Evolutionary conservation across 2,329 filamentous ascomycete species (phyloP).

Genomic region (Phoma sp.): DNA sequence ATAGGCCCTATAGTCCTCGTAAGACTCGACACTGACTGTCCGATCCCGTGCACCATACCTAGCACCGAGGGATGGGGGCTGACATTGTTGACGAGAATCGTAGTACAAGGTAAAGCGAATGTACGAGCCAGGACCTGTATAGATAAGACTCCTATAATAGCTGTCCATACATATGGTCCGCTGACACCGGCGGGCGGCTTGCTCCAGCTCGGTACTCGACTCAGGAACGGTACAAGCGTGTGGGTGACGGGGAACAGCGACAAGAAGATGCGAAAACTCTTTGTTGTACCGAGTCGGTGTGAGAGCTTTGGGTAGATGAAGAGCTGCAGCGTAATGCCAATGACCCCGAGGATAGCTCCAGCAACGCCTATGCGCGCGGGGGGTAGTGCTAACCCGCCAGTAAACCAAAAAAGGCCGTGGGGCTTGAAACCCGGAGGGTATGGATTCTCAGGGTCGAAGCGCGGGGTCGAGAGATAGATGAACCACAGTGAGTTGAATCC

Average conservation of each 20-base stretch:
- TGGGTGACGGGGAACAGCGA: conserved; percentile 56
- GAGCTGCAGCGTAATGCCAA: conserved; percentile 56
- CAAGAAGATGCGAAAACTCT: conserved; percentile 51
- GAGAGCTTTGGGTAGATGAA: conserved; percentile 53
- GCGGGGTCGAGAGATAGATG: conserved; percentile 56
- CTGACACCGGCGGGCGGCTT: conserved; percentile 50
- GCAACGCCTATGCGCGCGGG: conserved; percentile 56
- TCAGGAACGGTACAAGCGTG: conserved; percentile 52
- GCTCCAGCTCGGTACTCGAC: conserved; percentile 49
- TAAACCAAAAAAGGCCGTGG: conserved; percentile 53
- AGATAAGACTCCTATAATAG: conserved; percentile 50
- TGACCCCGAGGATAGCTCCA: conserved; percentile 55
- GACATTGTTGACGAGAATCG: conserved; percentile 58
- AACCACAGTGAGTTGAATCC: conserved; percentile 59
- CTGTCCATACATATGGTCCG: conserved; percentile 52
- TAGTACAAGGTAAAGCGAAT: conserved; percentile 62
- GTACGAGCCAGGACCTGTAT: conserved; percentile 57
- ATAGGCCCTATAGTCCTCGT: conserved; percentile 67
- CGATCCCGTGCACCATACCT: conserved; percentile 64
- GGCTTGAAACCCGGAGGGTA: conserved; percentile 44
- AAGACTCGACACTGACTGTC: conserved; percentile 65
- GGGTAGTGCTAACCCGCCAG: conserved; percentile 56
- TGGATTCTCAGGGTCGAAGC: conserved; percentile 47
- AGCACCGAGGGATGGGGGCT: conserved; percentile 62
- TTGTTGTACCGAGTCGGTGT: conserved; percentile 51